Conservation (phyloP, 2,329 filamentous ascomycete species). For the Botrytis porri region DNA sequence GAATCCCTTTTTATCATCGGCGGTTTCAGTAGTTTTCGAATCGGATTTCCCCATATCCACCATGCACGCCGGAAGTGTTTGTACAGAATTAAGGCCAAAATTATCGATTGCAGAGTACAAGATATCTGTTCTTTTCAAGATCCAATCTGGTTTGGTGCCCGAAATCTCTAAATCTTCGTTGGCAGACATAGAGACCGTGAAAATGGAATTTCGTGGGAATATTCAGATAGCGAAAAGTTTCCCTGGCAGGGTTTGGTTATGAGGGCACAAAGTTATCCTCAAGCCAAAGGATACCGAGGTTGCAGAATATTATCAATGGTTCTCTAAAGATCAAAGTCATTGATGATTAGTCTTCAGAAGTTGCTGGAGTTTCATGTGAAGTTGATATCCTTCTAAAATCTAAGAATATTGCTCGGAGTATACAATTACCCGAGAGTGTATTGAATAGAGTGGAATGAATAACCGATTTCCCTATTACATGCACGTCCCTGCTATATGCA, state of each 20-base stretch:
- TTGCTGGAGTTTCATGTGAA: neutral
- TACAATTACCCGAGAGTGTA: neutral
- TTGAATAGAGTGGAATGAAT: too few relatives aligned
- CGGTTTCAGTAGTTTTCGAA: neutral
- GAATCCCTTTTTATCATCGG: neutral
- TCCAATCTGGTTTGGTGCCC: neutral
- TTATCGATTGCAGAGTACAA: neutral
- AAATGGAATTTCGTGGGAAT: neutral
- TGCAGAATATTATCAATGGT: too few relatives aligned
- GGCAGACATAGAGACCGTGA: too few relatives aligned
- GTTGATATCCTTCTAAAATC: neutral
- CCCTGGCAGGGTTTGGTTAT: neutral
- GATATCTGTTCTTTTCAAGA: neutral
- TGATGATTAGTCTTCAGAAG: too few relatives aligned
- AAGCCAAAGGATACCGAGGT: neutral
- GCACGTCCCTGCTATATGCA: too few relatives aligned
- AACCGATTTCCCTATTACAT: too few relatives aligned
- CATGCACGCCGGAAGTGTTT: neutral
- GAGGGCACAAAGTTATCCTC: neutral
- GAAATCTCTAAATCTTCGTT: neutral
- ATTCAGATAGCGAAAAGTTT: too few relatives aligned
- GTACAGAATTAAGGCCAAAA: neutral
- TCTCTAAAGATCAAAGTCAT: too few relatives aligned
- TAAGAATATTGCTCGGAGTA: too few relatives aligned
- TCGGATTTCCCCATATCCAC: accelerated